phyloP scores from a whole-genome alignment of 148 eudicot genomes.

The Rhododendron griersonianum region DNA sequence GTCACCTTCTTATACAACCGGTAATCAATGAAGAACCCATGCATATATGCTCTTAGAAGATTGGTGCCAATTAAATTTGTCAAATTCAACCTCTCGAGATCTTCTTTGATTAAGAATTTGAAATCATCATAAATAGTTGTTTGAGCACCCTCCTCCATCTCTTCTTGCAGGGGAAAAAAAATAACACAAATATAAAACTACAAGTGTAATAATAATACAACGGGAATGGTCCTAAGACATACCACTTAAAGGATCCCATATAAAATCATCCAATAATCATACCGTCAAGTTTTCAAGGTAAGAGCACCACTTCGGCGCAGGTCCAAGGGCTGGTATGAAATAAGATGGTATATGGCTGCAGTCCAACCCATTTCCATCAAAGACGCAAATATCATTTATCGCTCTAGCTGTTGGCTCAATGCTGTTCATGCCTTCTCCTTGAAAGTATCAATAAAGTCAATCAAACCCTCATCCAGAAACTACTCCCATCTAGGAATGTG shows the following conservation, averaged over 20 bases:
- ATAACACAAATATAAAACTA: constrained; percentile 9
- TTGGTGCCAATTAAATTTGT: constrained; percentile 78
- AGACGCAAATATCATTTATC: constrained; percentile 78
- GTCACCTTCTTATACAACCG: constrained; percentile 68
- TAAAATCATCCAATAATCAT: constrained; percentile 4
- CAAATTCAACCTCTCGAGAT: constrained; percentile 64
- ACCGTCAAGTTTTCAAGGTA: constrained; percentile 82
- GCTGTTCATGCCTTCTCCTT: constrained; percentile 98
- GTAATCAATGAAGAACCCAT: constrained; percentile 77
- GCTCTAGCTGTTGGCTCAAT: constrained; percentile 81
- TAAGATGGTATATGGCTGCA: constrained; percentile 76
- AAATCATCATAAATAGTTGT: constrained; percentile 88
- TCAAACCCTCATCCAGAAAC: neutral
- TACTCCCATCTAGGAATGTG: neutral
- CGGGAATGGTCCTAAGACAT: neutral
- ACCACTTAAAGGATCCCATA: neutral
- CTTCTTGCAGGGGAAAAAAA: constrained; percentile 51
- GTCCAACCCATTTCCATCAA: constrained; percentile 76
- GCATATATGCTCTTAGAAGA: constrained; percentile 84
- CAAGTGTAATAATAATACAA: constrained; percentile 5
- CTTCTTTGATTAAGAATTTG: constrained; percentile 81
- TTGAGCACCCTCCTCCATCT: constrained; percentile 79
- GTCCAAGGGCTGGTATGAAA: constrained; percentile 87
- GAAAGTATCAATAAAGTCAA: constrained; percentile 16
- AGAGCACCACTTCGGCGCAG: constrained; percentile 96